Percentiles rank a stretch among this genome's conserved stretches.
Evolutionary conservation across 306 rosid species (phyloP).

Genomic region (Sindora glabra): DNA sequence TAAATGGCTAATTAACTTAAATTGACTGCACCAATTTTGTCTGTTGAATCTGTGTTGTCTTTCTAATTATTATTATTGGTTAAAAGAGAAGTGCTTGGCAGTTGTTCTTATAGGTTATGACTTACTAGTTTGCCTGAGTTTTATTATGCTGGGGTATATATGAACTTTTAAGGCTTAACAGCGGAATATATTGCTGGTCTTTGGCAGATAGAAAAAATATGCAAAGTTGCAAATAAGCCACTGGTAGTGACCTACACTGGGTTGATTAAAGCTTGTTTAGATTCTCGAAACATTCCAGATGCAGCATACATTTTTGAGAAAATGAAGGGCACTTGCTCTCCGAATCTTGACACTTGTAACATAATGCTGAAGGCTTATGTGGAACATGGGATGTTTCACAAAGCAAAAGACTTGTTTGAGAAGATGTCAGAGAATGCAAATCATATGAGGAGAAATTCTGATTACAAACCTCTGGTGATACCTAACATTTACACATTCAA

Average conservation of each 20-base stretch:
- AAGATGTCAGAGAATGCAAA: conserved; percentile 48
- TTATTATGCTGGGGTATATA: background rate
- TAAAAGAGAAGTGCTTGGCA: background rate
- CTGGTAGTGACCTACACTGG: conserved; percentile 95
- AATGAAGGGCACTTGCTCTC: conserved; percentile 74
- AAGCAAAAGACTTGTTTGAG: conserved; percentile 61
- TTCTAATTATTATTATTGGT: background rate
- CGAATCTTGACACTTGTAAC: conserved; percentile 82
- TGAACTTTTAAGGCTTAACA: conserved; percentile 12
- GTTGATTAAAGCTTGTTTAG: conserved; percentile 80
- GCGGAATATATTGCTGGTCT: conserved; percentile 9
- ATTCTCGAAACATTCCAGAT: conserved; percentile 50
- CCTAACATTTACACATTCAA: conserved; percentile 88
- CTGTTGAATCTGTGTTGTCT: background rate
- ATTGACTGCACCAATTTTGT: background rate
- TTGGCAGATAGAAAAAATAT: conserved; percentile 79
- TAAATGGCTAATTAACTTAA: background rate
- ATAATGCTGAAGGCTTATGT: conserved; percentile 74
- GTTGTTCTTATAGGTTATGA: background rate
- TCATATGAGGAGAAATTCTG: conserved; percentile 24
- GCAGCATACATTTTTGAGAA: conserved; percentile 64
- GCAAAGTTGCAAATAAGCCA: conserved; percentile 89
- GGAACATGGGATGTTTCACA: conserved; percentile 62
- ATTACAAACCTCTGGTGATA: conserved; percentile 40
- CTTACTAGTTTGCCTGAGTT: background rate